phyloP scores from a whole-genome alignment of 73 alveolate species.

The Vitrella brassicaformis region DNA sequence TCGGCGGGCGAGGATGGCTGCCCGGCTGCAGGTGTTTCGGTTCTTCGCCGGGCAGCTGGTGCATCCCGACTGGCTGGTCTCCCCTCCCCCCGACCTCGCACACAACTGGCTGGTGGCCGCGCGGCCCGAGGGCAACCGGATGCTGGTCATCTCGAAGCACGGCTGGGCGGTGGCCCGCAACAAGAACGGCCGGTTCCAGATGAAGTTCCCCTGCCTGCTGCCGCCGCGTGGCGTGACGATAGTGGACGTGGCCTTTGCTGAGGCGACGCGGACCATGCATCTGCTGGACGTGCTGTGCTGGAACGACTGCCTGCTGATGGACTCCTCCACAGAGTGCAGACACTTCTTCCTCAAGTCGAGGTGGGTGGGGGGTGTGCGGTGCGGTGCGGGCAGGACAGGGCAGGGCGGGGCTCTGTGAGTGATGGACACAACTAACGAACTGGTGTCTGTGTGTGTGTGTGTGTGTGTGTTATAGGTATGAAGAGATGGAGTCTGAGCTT shows the following conservation, averaged over 20 bases:
- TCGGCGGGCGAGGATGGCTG: background rate
- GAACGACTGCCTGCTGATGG: background rate
- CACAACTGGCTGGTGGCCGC: background rate
- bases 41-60: background rate
- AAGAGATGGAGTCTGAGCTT: background rate
- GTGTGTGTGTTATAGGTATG: no score
- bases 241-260: background rate
- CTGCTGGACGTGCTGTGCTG: background rate
- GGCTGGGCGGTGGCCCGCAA: background rate
- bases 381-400: no score
- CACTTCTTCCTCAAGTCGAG: background rate
- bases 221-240: background rate
- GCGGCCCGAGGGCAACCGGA: background rate
- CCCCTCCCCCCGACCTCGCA: background rate
- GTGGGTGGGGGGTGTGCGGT: no score
- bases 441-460: no score
- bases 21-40: background rate
- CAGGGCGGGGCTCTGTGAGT: no score
- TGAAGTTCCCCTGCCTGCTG: background rate
- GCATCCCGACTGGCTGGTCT: background rate
- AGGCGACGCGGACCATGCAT: background rate
- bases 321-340: background rate
- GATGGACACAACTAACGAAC: no score
- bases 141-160: background rate
- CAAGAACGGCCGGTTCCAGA: background rate